Percentiles rank a stretch among this genome's conserved stretches.
These are phyloP conservation scores for Viridothelium virens DNA, from an alignment of 495 filamentous ascomycete species.

Conservation along the genomic window DNA sequence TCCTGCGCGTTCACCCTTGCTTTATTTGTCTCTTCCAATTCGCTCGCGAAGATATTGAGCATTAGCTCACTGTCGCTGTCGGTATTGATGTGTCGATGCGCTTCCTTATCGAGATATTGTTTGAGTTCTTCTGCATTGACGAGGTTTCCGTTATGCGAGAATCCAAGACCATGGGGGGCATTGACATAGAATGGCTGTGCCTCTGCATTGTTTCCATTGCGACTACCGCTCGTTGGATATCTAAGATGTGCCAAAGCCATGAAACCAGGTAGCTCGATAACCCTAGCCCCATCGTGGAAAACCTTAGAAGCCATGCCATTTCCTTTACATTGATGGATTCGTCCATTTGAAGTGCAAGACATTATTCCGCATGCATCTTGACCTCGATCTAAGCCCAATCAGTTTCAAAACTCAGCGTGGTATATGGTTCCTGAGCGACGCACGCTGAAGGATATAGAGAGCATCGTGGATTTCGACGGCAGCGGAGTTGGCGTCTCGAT, in stretches of 20 bases:
- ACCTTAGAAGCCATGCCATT: slow-evolving; percentile 88
- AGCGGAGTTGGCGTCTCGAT: slow-evolving; percentile 51
- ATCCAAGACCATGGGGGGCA: slow-evolving; percentile 66
- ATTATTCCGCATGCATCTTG: slow-evolving; percentile 90
- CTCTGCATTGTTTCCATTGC: slow-evolving; percentile 49
- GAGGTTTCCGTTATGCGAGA: slow-evolving; percentile 81
- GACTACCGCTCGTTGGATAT: slow-evolving; percentile 82
- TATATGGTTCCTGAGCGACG: not conserved
- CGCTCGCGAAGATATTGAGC: slow-evolving; percentile 91
- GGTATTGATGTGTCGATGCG: slow-evolving; percentile 93
- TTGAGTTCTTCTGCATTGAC: slow-evolving; percentile 84
- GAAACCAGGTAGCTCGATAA: slow-evolving; percentile 72
- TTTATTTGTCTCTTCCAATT: slow-evolving; percentile 92
- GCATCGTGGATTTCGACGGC: slow-evolving; percentile 82
- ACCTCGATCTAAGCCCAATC: slow-evolving; percentile 48
- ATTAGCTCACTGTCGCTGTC: slow-evolving; percentile 92
- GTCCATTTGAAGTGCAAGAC: slow-evolving; percentile 67
- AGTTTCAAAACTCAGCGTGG: not conserved
- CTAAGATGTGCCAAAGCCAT: slow-evolving; percentile 87
- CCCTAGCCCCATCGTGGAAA: slow-evolving; percentile 68
- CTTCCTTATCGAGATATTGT: slow-evolving; percentile 73
- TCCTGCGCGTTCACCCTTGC: slow-evolving; percentile 88
- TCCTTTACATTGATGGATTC: slow-evolving; percentile 84
- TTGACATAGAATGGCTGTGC: slow-evolving; percentile 92
- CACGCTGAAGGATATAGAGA: slow-evolving; percentile 68